phyloP scores from a whole-genome alignment of 2,329 filamentous ascomycete species.

The Metarhizium album region DNA sequence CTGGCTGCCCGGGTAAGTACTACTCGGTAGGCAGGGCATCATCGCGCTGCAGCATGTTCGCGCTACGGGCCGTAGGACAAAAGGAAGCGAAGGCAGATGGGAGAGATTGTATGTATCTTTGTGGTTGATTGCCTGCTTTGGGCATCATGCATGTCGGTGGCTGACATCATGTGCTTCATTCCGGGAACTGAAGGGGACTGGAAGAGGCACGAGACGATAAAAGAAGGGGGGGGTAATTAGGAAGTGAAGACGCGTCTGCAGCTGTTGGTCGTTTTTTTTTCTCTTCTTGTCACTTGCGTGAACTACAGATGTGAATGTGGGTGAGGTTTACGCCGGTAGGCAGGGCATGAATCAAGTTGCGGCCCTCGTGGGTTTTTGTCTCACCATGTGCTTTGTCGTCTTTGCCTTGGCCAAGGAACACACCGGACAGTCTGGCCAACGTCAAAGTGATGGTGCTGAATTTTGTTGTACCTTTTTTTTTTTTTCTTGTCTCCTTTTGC shows the following conservation, averaged over 20 bases:
- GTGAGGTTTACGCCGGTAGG: background rate
- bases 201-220: background rate
- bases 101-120: background rate
- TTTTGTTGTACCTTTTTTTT: too few relatives aligned
- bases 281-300: background rate
- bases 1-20: too few relatives aligned
- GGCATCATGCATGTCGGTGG: conserved; percentile 1
- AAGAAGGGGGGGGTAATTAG: background rate
- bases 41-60: background rate
- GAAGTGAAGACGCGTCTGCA: background rate
- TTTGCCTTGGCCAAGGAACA: background rate
- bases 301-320: background rate
- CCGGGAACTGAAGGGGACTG: background rate
- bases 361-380: background rate
- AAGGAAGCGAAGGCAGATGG: background rate
- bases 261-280: background rate
- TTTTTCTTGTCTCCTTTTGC: too few relatives aligned
- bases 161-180: conserved; percentile 2
- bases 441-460: background rate
- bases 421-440: background rate
- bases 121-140: background rate
- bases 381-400: background rate
- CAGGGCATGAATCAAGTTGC: background rate
- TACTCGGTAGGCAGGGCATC: background rate
- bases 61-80: background rate